phyloP scores from a whole-genome alignment of 2,329 filamentous ascomycete species.

The Colletotrichum incanum region DNA sequence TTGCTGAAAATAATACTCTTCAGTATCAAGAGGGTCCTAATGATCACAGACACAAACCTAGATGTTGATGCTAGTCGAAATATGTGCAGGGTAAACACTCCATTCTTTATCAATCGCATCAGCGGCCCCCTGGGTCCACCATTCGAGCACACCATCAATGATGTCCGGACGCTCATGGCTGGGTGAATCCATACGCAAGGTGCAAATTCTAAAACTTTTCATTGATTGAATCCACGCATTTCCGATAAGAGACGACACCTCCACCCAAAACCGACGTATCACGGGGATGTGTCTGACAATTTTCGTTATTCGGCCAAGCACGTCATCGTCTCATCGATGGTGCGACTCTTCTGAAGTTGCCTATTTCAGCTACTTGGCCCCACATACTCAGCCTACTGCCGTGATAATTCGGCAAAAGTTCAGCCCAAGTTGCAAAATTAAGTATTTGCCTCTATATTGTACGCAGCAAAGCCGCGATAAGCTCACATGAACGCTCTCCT shows the following conservation, averaged over 20 bases:
- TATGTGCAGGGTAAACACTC: neutral
- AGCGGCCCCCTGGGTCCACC: neutral
- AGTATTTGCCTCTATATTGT: too few relatives aligned
- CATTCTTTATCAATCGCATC: constrained; percentile 19
- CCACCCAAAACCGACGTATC: constrained; percentile 21
- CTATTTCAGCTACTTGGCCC: constrained; percentile 1
- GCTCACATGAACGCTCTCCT: neutral
- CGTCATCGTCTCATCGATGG: constrained; percentile 26
- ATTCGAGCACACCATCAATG: constrained; percentile 15
- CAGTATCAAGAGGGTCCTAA: too few relatives aligned
- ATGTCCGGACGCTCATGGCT: neutral
- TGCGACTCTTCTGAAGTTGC: constrained; percentile 10
- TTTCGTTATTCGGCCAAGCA: constrained; percentile 13
- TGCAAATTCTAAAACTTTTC: constrained; percentile 3
- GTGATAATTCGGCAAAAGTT: neutral
- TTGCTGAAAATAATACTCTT: neutral
- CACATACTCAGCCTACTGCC: constrained; percentile 12
- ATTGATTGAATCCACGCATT: constrained; percentile 9
- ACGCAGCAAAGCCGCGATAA: neutral
- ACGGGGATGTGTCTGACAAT: neutral
- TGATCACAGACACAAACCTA: neutral
- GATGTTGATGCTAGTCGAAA: neutral
- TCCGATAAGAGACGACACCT: constrained; percentile 20
- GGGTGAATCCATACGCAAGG: constrained; percentile 3
- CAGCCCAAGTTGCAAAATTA: neutral